Evolutionary conservation across 345 rosid genomes (phyloP), one percentile per base, ranked within the genome.

Genomic region (Citrus trifoliata): DNA sequence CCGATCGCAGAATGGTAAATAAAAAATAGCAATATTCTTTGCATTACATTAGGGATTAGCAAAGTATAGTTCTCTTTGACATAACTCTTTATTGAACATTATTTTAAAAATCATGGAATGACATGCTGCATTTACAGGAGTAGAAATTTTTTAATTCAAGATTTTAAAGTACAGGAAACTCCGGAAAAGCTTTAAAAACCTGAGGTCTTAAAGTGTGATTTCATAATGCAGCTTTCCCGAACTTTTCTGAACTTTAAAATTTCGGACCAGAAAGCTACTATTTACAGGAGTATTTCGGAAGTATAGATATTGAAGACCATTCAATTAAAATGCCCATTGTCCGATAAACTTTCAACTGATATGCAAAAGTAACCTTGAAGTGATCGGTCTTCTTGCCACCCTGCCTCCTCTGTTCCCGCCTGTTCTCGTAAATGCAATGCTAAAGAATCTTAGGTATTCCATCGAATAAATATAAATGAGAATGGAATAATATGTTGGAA

Each of bases 1-100:
- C 99, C 79, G 89, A 92, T 21, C 90, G 86, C 83, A 89, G 78
- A 86, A 86, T 68, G 86, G 99, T 95, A 86, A 18, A 27, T 64
- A 62, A 53, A 78, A 56, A 56, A 40, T 61, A 32, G 25, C 28
- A 19, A 56, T 42, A 24, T 60, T 74, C 24, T 64, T 53, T 82
- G 21, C 58, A 33, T 56, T 46, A 46, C 51, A 46, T 42, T 46
- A 46, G 18, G 18, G 4, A 46, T 46, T 13, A 13, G 51, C n/a
- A 8, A 27, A 69, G 32, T 76, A n/a, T 19, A 40, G 53, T 46
- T 72, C 30, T 72, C 33, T 32, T 72, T 56, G 33, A 21, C 10
- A 13, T 76, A 37, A 70, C 38, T 64, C 55, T 74, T 30, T 73
- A 38, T 19, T 53, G 19, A 32, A 82, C 40, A 58, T 40, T 37